A percentile compares a stretch with the other conserved stretches of the same genome.
Evolutionary conservation across 2,329 filamentous ascomycete species (phyloP).

Genomic region (Alternaria conjuncta): DNA sequence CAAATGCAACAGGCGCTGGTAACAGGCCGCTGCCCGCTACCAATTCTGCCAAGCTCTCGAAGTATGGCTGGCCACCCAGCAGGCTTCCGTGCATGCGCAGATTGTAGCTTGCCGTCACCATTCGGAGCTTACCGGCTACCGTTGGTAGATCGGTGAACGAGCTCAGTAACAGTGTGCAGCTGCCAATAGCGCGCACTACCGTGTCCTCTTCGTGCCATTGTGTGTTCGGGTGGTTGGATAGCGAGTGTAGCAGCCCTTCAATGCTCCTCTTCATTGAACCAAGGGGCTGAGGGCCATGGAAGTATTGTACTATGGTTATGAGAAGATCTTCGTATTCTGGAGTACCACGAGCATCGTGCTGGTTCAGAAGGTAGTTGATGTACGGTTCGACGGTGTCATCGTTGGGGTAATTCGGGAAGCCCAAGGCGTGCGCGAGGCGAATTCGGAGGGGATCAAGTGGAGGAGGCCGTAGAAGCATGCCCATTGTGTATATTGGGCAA

Average conservation of each 20-base stretch:
- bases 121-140: background rate
- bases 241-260: background rate
- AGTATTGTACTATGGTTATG: background rate
- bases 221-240: background rate
- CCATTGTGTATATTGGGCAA: background rate
- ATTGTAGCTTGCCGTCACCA: background rate
- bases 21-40: background rate
- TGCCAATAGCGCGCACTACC: background rate
- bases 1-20: background rate
- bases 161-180: background rate
- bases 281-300: background rate
- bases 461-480: background rate
- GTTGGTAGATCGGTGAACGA: background rate
- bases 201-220: background rate
- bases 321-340: conserved; percentile 10
- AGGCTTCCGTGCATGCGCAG: background rate
- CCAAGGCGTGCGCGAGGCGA: conserved; percentile 16
- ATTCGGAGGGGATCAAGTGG: background rate
- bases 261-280: background rate
- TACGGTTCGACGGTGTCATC: conserved; percentile 18
- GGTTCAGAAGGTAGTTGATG: conserved; percentile 28
- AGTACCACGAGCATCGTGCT: conserved; percentile 7
- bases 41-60: background rate
- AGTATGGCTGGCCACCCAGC: background rate
- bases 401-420: conserved; percentile 14